Evolutionary conservation across 306 rosid genomes (phyloP), one percentile per base, ranked within the genome.

Genomic region (Vigna trinervia): DNA sequence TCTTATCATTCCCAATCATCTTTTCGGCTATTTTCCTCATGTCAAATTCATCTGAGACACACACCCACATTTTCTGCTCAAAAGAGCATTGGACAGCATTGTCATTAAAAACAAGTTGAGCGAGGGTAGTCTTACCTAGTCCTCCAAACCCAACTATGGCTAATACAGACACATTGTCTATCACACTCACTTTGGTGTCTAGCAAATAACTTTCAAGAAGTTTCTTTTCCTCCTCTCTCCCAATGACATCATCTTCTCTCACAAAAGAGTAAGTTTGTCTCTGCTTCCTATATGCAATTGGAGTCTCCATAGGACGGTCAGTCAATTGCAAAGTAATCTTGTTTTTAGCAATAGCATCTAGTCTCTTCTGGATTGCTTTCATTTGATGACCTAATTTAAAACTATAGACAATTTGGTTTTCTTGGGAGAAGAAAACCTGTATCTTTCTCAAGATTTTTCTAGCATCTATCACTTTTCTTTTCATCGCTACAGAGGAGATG

Each of bases 51-150:
- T 82, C 82, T 1, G 85, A 84, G 48, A 84, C 88, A 73, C 82
- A 82, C 4, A 87, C 85, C 87, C 88, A 87, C 69, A 73, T 73
- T 36, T 30, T 71, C 13, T 46, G 73, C 17, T 68, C 76, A 79
- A 84, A 87, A 62, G 72, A 46, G 1, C 3, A 9, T 0, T 5
- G 57, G 10, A 77, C 72, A 28, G 38, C 52, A 0, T 8, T 50
- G 38, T 83, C 84, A 53, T 70, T 71, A n/a, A 50, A 74, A 2
- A 81, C 79, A 4, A 80, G 54, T 41, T 87, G 86, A 60, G 83
- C 86, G 71, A 85, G 83, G 6, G 91, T 12, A 1, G 91, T 87
- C 70, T 85, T 85, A 5, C 87, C 87, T 48, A 85, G 64, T 17
- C 87, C 91, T 5, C 84, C 89, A 66, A 87, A 17, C 7, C 91